Evolutionary conservation across 2,329 filamentous ascomycete species (phyloP), one percentile per base, ranked within the genome.

Genomic region (Ploettnerulaceae sp.): DNA sequence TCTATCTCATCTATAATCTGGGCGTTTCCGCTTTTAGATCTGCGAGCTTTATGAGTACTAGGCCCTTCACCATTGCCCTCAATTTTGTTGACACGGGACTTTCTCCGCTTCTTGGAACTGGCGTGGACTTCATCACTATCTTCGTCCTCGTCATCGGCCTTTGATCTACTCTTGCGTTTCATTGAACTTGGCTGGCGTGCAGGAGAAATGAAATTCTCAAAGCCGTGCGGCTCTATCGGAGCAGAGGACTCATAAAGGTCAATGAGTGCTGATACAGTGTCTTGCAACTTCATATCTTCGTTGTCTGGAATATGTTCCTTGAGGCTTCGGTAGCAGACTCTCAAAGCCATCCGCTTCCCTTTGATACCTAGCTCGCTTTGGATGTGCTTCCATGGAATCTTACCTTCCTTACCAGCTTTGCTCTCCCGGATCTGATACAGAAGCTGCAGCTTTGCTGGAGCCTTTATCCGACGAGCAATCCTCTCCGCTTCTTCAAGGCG

Each of bases 381-480:
- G 20, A 79, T 58, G 18, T 59, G 64, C 26, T 59, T 54, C 77
- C 77, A 81, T 0, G 69, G 69, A 31, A 80, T 76, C 36, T 71
- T 71, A 7, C 59, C 54, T 41, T 79, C 75, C 1, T 51, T 61
- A 7, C 60, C 56, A 1, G 66, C 71, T 2, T 64, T 64, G 3
- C 65, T 68, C 11, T 67, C 65, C 6, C 69, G 62, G 26, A 79
- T 70, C 2, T 70, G 67, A 26, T 65, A 57, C 0, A 75, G 60
- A 18, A 79, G 57, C 11, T 63, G 60, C 45, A 70, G 66, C 46
- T 72, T 74, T 45, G 77, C 72, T 14, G 64, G 57, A 46, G 69
- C 57, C 9, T 65, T 60, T 66, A 78, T 72, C 21, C 59, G 62
- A 1, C 58, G 59, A 11, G 73, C 62, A 31, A 73, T 67, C 18